Percentiles rank a stretch among this genome's conserved stretches.
These are phyloP conservation scores for Colletotrichum noveboracense DNA, from an alignment of 2,329 filamentous ascomycete species.

Conservation along the genomic window DNA sequence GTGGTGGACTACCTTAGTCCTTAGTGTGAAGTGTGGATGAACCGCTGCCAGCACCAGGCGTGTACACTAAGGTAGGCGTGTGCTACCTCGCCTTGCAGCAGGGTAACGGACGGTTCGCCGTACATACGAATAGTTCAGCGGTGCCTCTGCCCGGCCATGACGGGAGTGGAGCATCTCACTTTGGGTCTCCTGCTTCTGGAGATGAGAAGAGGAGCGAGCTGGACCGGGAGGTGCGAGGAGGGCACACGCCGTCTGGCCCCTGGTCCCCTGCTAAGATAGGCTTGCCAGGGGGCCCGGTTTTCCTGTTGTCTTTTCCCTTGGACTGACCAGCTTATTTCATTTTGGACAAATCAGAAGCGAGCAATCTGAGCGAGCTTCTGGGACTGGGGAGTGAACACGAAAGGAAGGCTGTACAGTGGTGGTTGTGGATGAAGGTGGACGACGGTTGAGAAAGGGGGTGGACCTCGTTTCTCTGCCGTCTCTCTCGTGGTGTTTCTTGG, in stretches of 20 bases:
- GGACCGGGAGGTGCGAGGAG: conserved; percentile 7
- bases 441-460: conserved; percentile 12
- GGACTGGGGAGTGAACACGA: conserved; percentile 9
- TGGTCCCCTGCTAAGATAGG: conserved; percentile 8
- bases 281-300: conserved; percentile 2
- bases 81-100: not conserved
- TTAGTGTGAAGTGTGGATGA: conserved; percentile 19
- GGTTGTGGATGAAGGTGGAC: not conserved
- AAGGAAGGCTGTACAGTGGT: not conserved
- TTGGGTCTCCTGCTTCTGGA: conserved; percentile 17
- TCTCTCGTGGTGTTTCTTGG: not conserved
- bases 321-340: conserved; percentile 25
- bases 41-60: not conserved
- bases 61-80: not conserved
- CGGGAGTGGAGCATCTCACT: conserved; percentile 13
- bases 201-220: conserved; percentile 22
- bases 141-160: conserved; percentile 11
- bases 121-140: not conserved
- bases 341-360: conserved; percentile 22
- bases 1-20: conserved; percentile 3
- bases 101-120: conserved; percentile 8
- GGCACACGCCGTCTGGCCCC: conserved; percentile 15
- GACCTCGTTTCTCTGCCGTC: not conserved
- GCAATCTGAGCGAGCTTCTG: conserved; percentile 9
- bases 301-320: conserved; percentile 16